Percentiles rank a stretch among this genome's conserved stretches.
Evolutionary conservation across 371 early-diverging fungal species (phyloP).

Genomic region (Apophysomyces elegans): DNA sequence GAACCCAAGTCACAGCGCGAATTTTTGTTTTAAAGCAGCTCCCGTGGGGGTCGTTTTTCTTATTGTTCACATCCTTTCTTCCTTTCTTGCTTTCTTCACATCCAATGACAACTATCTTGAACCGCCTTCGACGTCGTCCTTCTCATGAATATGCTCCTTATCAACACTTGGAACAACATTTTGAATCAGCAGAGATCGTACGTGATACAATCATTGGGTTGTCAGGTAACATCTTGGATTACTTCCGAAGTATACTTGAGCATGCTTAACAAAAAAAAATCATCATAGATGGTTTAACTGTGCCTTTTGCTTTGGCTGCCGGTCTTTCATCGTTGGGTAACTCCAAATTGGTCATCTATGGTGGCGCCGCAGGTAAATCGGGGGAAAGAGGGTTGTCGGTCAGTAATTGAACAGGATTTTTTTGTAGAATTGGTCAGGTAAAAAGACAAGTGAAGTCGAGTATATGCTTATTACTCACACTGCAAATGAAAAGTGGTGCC

Average conservation of each 20-base stretch:
- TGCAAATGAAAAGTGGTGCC: slow-evolving; percentile 35
- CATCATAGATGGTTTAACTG: slow-evolving; percentile 70
- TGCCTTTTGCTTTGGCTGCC: slow-evolving; percentile 80
- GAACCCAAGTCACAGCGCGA: not conserved
- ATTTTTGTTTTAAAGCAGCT: slow-evolving; percentile 7
- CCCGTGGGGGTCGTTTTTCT: not conserved
- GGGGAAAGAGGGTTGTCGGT: not conserved
- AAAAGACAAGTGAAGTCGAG: slow-evolving; percentile 9
- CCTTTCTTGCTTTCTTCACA: not conserved
- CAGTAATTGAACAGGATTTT: not conserved
- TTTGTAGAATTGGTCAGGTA: slow-evolving; percentile 50
- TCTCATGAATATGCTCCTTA: slow-evolving; percentile 44
- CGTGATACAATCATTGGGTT: slow-evolving; percentile 74
- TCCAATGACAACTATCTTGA: slow-evolving; percentile 33
- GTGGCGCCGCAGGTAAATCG: slow-evolving; percentile 66
- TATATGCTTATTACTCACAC: not conserved
- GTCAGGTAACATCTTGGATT: slow-evolving; percentile 42
- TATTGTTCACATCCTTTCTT: slow-evolving; percentile 5
- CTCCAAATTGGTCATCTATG: slow-evolving; percentile 66
- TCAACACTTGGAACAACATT: slow-evolving; percentile 66
- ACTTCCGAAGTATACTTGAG: not conserved
- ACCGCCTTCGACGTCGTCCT: slow-evolving; percentile 41
- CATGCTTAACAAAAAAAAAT: not conserved
- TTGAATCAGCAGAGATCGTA: slow-evolving; percentile 69
- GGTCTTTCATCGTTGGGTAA: slow-evolving; percentile 68